Evolutionary conservation across 306 rosid species (phyloP).

Genomic region (Cicer bijugum): DNA sequence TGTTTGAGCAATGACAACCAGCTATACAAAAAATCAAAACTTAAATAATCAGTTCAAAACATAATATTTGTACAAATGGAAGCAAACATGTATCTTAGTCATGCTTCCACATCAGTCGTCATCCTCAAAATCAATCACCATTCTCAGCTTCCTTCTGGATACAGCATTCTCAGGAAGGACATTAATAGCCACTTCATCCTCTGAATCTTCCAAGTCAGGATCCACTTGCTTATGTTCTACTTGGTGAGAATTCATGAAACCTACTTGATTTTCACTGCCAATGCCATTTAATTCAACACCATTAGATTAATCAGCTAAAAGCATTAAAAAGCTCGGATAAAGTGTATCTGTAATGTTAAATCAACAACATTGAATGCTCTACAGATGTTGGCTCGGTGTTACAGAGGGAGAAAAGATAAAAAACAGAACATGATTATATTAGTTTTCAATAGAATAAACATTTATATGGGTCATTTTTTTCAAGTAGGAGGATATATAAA

Average conservation of each 20-base stretch:
- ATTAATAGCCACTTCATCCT: slow-evolving; percentile 56
- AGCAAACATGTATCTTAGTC: neutral
- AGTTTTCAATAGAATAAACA: slow-evolving; percentile 14
- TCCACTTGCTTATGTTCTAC: slow-evolving; percentile 48
- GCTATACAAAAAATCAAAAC: neutral
- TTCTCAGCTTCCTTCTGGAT: slow-evolving; percentile 74
- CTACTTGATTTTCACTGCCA: slow-evolving; percentile 41
- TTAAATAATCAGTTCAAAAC: slow-evolving; percentile 1
- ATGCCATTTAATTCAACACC: slow-evolving; percentile 46
- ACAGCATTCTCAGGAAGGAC: slow-evolving; percentile 47
- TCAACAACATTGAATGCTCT: slow-evolving; percentile 12
- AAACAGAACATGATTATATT: slow-evolving; percentile 2
- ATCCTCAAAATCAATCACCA: slow-evolving; percentile 84
- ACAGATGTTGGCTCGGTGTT: neutral
- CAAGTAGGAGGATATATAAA: slow-evolving; percentile 4
- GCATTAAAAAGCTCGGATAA: slow-evolving; percentile 9
- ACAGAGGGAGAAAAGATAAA: slow-evolving; percentile 11
- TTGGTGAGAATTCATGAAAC: slow-evolving; percentile 37
- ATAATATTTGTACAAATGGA: slow-evolving; percentile 13
- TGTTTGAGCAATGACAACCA: slow-evolving; percentile 6
- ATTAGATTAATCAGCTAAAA: slow-evolving; percentile 30
- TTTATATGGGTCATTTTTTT: slow-evolving; percentile 1
- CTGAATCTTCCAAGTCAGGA: slow-evolving; percentile 70
- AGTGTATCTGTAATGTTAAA: slow-evolving; percentile 24
- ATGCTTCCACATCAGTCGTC: slow-evolving; percentile 61